Base-by-base conservation (phyloP, 192 early-diverging fungal species). In the Coemansia javaensis region DNA sequence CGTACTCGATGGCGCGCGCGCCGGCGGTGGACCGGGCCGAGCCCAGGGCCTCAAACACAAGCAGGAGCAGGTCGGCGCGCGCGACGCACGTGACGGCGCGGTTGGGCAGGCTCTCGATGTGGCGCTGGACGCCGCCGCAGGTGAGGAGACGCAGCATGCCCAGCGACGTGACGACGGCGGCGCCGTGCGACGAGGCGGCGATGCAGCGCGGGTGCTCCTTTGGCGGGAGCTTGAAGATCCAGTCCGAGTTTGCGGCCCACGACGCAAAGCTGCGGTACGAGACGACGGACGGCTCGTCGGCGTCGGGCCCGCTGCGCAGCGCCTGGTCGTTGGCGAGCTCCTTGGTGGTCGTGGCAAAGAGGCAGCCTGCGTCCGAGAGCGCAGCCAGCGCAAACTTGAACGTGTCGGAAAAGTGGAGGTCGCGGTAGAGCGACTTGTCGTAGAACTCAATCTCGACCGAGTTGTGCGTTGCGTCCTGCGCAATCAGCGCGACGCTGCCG, bases 381-480 rank as follows among this genome's bases (percentile, higher is more conserved):
- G 83, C 75, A 0, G 89, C 92, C 80, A 96, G 79, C 4, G 83
- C 77, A 69, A 81, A 91, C 32, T 84, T 80, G 58, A 79, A 75
- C 50, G 80, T 77, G 54, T 97, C 91, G 3, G 83, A 80, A 40
- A 97, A 94, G 59, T 87, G 84, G 39, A 87, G 87, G 46, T 86
- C 85, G 28, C 89, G 79, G 36, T 80, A 66, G 7, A 80, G 47
- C 13, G 89, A 77, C 49, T 90, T 83, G 77, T 98, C 92, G 63
- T 93, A 86, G 51, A 89, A 94, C 37, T 89, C 86, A 5, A 98
- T 85, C 56, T 90, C 85, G 13, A 98, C 56, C 11, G 84, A 89
- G 17, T 81, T 79, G 66, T 89, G 81, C 2, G 81, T 66, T 14
- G 36, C 50, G 12, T 75, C 78, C 50, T 90, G 79, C 27, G 85